Evolutionary conservation across 352 stramenopile species (phyloP), one percentile per base, ranked within the genome.

Genomic region (Globisporangium lucens): DNA sequence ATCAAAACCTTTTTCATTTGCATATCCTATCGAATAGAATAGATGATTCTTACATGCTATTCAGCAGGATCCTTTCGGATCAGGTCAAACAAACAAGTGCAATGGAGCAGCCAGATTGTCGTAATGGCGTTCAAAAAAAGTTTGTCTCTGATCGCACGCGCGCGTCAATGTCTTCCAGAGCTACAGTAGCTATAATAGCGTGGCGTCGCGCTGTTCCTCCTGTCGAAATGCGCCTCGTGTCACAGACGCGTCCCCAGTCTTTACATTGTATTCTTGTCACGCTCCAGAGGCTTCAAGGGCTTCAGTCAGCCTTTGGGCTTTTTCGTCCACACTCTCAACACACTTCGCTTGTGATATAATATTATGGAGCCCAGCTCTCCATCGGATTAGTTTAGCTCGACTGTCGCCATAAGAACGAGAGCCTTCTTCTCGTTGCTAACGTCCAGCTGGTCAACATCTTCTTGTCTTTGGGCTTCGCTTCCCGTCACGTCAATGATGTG

Each of bases 371-470:
- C 41, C 15, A 47, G 4, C 4, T n/a, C 15, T 47, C 41, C 41
- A 47, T 47, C 38, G 38, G 38, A 47, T 47, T 8, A n/a, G 12
- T n/a, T 20, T 43, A 3, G 41, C 15, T 49, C 20, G 17, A 20
- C 17, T 22, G 13, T 20, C 17, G 43, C 3, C 43, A 51, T 9
- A 49, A 49, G 41, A 9, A 15, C 2, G 10, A 46, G 36, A 43
- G 9, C 36, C 36, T 20, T 24, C 13, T 29, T 43, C 33, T 38
- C 33, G 8, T 61, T 61, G 56, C 56, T n/a, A 20, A 49, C 20
- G 55, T 15, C 56, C 56, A 61, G 56, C 56, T 49, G 56, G 56
- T 61, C 56, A 61, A 49, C 33, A 46, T 46, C 43, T 51, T 22
- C 17, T 15, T n/a, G 41, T 8, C 41, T 6, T 8, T 8, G 41